These are phyloP conservation scores for Debaryomycetaceae sp. DNA, from an alignment of 1,139 yeast species.

Conservation along the genomic window DNA sequence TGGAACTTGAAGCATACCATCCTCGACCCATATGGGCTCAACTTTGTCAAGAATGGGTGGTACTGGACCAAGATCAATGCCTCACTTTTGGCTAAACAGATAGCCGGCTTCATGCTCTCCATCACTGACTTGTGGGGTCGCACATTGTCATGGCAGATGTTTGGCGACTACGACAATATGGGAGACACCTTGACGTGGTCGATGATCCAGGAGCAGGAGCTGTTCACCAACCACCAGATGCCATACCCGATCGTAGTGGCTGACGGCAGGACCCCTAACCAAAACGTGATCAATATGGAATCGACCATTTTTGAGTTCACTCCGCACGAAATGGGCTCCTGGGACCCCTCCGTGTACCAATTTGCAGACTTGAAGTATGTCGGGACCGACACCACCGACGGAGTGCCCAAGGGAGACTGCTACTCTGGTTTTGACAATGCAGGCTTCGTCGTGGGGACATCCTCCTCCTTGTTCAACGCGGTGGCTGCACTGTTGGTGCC, in stretches of 20 bases:
- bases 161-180: slow-evolving; percentile 50
- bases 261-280: slow-evolving; percentile 72
- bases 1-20: slow-evolving; percentile 72
- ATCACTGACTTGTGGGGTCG: slow-evolving; percentile 96
- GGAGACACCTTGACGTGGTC: slow-evolving; percentile 69
- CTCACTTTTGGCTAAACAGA: slow-evolving; percentile 54
- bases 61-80: slow-evolving; percentile 54
- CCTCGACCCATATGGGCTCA: slow-evolving; percentile 65
- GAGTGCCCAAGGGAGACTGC: slow-evolving; percentile 49
- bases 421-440: slow-evolving; percentile 74
- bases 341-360: slow-evolving; percentile 73
- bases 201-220: slow-evolving; percentile 48
- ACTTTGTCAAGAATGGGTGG: slow-evolving; percentile 50
- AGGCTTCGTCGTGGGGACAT: slow-evolving; percentile 80
- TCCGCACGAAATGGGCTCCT: slow-evolving; percentile 83
- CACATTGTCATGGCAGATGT: slow-evolving; percentile 72
- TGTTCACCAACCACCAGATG: slow-evolving; percentile 57
- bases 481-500: slow-evolving; percentile 61
- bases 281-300: slow-evolving; percentile 51
- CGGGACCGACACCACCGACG: slow-evolving; percentile 64
- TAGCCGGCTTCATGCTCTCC: slow-evolving; percentile 75
- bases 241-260: slow-evolving; percentile 84
- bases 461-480: slow-evolving; percentile 77
- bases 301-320: slow-evolving; percentile 76
- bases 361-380: slow-evolving; percentile 68